Evolutionary conservation across 2,329 filamentous ascomycete species (phyloP).

Genomic region (Westerdykella aurantiaca): DNA sequence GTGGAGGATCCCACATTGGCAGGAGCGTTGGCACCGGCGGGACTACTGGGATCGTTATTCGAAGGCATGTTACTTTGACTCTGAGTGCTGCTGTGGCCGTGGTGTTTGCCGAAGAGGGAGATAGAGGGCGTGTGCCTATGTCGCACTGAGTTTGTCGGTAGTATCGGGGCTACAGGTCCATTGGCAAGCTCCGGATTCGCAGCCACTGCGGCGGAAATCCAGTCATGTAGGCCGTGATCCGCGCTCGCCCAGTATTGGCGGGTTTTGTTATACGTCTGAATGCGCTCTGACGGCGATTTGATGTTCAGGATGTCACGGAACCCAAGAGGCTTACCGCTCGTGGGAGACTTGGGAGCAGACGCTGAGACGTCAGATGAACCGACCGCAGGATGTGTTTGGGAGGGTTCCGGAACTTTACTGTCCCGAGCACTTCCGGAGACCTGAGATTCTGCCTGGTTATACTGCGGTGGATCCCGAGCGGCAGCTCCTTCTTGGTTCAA

Average conservation of each 20-base stretch:
- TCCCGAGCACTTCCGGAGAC: background rate
- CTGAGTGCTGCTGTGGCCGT: slow-evolving; percentile 16
- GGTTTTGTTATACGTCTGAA: slow-evolving; percentile 67
- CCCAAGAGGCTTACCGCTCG: slow-evolving; percentile 39
- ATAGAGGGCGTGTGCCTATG: slow-evolving; percentile 35
- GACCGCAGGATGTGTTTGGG: background rate
- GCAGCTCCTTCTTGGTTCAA: slow-evolving; percentile 19
- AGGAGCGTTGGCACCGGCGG: slow-evolving; percentile 24
- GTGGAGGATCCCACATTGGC: slow-evolving; percentile 19
- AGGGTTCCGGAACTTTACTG: background rate
- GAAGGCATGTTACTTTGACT: background rate
- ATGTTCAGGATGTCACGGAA: slow-evolving; percentile 76
- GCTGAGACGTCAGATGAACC: slow-evolving; percentile 14
- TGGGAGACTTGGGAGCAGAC: slow-evolving; percentile 16
- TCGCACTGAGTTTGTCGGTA: slow-evolving; percentile 22
- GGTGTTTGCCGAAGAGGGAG: slow-evolving; percentile 33
- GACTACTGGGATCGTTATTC: slow-evolving; percentile 17
- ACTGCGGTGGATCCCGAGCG: slow-evolving; percentile 8
- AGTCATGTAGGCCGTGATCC: slow-evolving; percentile 67
- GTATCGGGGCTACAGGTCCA: slow-evolving; percentile 22
- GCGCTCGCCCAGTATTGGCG: slow-evolving; percentile 63
- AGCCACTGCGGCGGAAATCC: slow-evolving; percentile 48
- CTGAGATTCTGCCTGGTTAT: slow-evolving; percentile 8
- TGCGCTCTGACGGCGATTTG: slow-evolving; percentile 60
- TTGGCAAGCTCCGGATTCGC: slow-evolving; percentile 49